phyloP scores from a whole-genome alignment of 768 basidiomycete species.

The Leccinellum rugosiceps region DNA sequence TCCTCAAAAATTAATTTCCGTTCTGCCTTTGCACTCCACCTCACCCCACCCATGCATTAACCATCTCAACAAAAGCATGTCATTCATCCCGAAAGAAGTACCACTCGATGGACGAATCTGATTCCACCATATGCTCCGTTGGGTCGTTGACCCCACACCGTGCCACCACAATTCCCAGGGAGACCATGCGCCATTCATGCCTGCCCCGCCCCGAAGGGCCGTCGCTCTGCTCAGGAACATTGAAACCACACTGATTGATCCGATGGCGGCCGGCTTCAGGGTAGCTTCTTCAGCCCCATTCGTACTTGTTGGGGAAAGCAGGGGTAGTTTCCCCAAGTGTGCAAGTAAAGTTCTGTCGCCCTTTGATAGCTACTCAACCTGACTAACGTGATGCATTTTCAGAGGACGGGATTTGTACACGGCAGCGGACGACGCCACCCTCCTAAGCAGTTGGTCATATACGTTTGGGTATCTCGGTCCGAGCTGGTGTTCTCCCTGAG shows the following conservation, averaged over 20 bases:
- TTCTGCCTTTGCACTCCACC: not conserved
- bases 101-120: not conserved
- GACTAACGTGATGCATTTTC: not conserved
- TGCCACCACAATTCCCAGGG: not conserved
- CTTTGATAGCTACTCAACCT: not conserved
- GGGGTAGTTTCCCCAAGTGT: not conserved
- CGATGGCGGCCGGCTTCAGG: not conserved
- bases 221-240: not conserved
- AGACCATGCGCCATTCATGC: not conserved
- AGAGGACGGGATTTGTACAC: not conserved
- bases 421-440: not conserved
- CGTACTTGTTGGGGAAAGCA: not conserved
- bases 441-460: not conserved
- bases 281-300: not conserved
- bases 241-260: not conserved
- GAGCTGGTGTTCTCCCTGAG: not conserved
- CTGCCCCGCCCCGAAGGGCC: not conserved
- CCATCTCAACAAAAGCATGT: not conserved
- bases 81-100: not conserved
- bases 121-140: not conserved
- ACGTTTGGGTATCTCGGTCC: not conserved
- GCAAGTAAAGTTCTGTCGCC: not conserved
- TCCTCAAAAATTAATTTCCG: not conserved
- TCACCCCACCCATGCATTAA: not conserved
- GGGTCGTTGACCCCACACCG: not conserved